Percentiles rank a stretch among this genome's conserved stretches.
Conservation (phyloP, 2,329 filamentous ascomycete genomes). For the Ilyonectria mors-panacis region DNA sequence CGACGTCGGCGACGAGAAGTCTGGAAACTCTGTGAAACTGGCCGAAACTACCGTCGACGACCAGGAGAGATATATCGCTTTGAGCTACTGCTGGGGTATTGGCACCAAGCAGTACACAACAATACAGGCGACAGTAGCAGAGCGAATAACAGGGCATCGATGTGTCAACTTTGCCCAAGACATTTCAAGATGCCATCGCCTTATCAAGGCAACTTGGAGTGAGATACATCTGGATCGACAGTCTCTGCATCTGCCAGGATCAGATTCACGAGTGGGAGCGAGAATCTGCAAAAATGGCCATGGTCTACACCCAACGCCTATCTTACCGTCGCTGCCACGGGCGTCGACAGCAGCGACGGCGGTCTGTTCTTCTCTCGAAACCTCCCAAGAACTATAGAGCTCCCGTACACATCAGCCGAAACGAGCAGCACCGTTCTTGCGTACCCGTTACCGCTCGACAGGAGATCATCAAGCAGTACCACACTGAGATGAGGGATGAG, state of each 20-base stretch:
- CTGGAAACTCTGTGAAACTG: not conserved
- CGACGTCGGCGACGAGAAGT: not conserved
- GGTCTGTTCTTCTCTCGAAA: constrained; percentile 16
- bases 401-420: not conserved
- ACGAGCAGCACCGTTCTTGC: not conserved
- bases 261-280: constrained; percentile 17
- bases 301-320: constrained; percentile 22
- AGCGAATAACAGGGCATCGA: constrained; percentile 19
- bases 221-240: constrained; percentile 27
- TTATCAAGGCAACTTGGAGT: constrained; percentile 16
- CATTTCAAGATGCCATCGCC: constrained; percentile 23
- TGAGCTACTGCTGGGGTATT: constrained; percentile 31
- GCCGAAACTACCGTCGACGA: not conserved
- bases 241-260: constrained; percentile 30
- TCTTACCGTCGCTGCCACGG: constrained; percentile 17
- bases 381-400: not conserved
- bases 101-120: constrained; percentile 18
- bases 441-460: constrained; percentile 10
- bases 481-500: constrained; percentile 18
- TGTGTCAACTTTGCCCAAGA: constrained; percentile 4
- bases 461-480: constrained; percentile 16
- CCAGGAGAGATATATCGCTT: constrained; percentile 14
- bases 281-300: constrained; percentile 18
- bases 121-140: constrained; percentile 3
- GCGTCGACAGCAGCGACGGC: not conserved